Evolutionary conservation across 495 filamentous ascomycete species (phyloP), one percentile per base, ranked within the genome.

Genomic region (Neurospora sp.): DNA sequence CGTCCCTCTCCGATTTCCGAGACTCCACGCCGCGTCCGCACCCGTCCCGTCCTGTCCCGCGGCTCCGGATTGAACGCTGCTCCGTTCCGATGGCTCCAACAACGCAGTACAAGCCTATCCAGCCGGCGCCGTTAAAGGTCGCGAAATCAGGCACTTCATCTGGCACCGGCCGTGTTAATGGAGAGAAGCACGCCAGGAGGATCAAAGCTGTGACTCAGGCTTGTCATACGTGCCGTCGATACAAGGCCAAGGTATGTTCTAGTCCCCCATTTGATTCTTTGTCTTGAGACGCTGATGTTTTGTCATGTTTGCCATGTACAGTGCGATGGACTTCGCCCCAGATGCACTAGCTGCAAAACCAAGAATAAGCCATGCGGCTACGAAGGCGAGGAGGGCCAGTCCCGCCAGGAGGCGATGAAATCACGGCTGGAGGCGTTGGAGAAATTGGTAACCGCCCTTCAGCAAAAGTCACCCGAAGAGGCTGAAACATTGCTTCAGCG

Each of bases 331-430:
- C 72, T 53, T 31, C 77, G 78, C 1, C 78, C 78, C 0, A 70
- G 73, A 69, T 80, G 78, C 70, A 70, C 75, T 12, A 73, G 69
- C 10, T 80, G 78, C 68, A 69, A 53, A 12, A 39, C 75, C 18
- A 75, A 74, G 53, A 47, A 45, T 3, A 61, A 70, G 14, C 65
- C 71, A 8, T 80, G 78, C 39, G 45, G 73, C 22, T 80, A 79
- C 39, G 76, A 79, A n/a, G 77, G 77, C 41, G 74, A 79, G 31
- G 77, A 69, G 4, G 77, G 78, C 68, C 78, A 80, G 53, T 80
- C 78, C 8, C 74, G 74, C 37, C 74, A 79, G 16, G 75, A 74
- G 0, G 76, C 76, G 22, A 74, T 75, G 68, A 73, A 75, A 70
- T 44, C 76, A 7, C 74, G 77, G 1, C 53, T 80, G 3, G 74